Evolutionary conservation across 805 yeast genomes (phyloP), one percentile per base, ranked within the genome.

Genomic region (Lipomyces yamanashiensis): DNA sequence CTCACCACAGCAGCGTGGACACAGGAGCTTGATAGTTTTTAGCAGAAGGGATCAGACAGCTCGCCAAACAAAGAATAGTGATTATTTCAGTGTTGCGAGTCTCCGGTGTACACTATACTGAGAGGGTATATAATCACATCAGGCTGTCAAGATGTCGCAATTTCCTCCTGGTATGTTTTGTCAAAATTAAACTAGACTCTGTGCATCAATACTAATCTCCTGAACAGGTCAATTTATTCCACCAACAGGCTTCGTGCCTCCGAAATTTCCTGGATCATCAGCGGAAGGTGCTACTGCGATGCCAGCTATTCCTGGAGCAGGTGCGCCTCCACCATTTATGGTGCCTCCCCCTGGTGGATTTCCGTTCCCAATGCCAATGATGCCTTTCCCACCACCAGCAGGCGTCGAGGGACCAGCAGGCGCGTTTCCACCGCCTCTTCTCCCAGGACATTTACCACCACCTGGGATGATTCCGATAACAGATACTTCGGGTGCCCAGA

Each of bases 351-450:
- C 62, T 13, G 56, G 58, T 2, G 55, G 50, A 8, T 50, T 53
- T 33, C 61, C 61, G 33, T 58, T 49, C 47, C 65, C 56, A 17
- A 40, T 54, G 44, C 57, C 56, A 15, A 43, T 49, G 53, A 49
- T 44, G 47, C 56, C 61, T 40, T 57, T 57, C 37, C 54, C 51
- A 17, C 61, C 55, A 12, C 50, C 43, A 33, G 54, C 49, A 12
- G 17, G 45, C 2, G 41, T 41, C 15, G 59, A 52, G 13, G 49
- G 41, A 19, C 40, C 41, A 28, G 28, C 28, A 28, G 61, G 61
- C 21, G 61, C 55, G 48, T 50, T 49, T 41, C 54, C 49, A 17
- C 61, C 61, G 33, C 55, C 61, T 9, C 51, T 28, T 28, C 28
- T 28, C 28, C 28, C 28, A 28, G 28, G 28, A 2, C 43, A 59